A percentile compares a stretch with the other conserved stretches of the same genome.
Evolutionary conservation across 176 grass and related monocot species (phyloP).

Genomic region (barley (Hordeum vulgare)): DNA sequence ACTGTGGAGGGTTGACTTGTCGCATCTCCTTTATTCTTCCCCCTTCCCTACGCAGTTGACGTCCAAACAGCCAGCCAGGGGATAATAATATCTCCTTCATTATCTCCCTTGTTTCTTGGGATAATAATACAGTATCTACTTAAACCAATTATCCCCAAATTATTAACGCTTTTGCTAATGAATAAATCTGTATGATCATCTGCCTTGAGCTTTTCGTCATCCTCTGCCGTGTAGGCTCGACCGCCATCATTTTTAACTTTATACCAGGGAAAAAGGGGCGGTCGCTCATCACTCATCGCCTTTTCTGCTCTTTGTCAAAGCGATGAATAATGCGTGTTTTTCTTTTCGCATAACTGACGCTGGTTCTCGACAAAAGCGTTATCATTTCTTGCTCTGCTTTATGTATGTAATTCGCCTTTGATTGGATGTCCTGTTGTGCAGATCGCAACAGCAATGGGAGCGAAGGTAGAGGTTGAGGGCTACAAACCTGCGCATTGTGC

Average conservation of each 20-base stretch:
- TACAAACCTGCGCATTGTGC: not conserved
- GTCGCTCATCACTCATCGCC: not conserved
- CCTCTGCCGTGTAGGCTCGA: not conserved
- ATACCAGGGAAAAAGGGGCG: not conserved
- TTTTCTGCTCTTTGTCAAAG: conserved; percentile 4
- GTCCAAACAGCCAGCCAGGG: not conserved
- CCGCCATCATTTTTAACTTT: not conserved
- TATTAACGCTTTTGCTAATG: not conserved
- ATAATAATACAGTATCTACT: not conserved
- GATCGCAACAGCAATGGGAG: not conserved
- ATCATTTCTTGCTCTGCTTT: conserved; percentile 28
- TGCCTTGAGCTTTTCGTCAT: not conserved
- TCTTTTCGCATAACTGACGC: not conserved
- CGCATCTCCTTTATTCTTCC: not conserved
- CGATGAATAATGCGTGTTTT: not conserved
- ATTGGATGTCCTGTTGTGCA: not conserved
- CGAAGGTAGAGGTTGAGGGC: conserved; percentile 1
- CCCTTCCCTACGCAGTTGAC: not conserved
- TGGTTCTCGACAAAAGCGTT: not conserved
- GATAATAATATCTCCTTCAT: not conserved
- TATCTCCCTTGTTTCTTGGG: not conserved
- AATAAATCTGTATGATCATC: not conserved
- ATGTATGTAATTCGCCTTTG: conserved; percentile 6
- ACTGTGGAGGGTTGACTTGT: conserved; percentile 40
- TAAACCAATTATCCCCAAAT: not conserved